Evolutionary conservation across 371 early-diverging fungal genomes (phyloP), one percentile per base, ranked within the genome.

Genomic region (Mucor irregularis): DNA sequence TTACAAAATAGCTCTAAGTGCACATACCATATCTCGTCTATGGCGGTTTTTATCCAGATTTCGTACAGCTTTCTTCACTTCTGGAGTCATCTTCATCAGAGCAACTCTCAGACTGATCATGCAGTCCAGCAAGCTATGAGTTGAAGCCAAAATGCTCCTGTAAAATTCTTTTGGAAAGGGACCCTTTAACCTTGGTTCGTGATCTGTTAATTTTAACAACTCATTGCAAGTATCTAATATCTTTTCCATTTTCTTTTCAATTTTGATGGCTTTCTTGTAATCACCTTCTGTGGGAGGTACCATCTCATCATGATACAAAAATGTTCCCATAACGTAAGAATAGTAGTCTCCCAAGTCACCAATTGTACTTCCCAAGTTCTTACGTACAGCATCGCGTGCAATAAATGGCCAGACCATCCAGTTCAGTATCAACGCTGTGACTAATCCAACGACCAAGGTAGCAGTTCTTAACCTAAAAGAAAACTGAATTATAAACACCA

Each of bases 361-460:
- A 24, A 76, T 71, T 11, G 62, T 52, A 11, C 56, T 54, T 2
- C 69, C 55, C 9, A 76, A 22, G 8, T 74, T 69, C 44, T 77
- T 80, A 17, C 83, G 72, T n/a, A 81, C 61, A 13, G 78, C 77
- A 25, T 73, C 75, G 11, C 82, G 73, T 3, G 85, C 85, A 5
- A 82, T 61, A 48, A 81, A 83, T 13, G 85, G 85, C 83, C 83
- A 85, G 0, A 85, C 56, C 21, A 74, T 33, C 58, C 80, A 77
- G 44, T 79, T 75, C 33, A 85, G 60, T 19, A 71, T 50, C 9
- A 82, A 59, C 0, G 82, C 66, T 5, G 78, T 66, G 19, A 76
- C 53, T 24, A 85, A 68, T 16, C 83, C 85, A 25, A 81, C 55
- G 11, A 81, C 67, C 24, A 85, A 74, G 5, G 80, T 81, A n/a